Conservation (phyloP, 805 yeast species). For the Ogataea kodamae region DNA sequence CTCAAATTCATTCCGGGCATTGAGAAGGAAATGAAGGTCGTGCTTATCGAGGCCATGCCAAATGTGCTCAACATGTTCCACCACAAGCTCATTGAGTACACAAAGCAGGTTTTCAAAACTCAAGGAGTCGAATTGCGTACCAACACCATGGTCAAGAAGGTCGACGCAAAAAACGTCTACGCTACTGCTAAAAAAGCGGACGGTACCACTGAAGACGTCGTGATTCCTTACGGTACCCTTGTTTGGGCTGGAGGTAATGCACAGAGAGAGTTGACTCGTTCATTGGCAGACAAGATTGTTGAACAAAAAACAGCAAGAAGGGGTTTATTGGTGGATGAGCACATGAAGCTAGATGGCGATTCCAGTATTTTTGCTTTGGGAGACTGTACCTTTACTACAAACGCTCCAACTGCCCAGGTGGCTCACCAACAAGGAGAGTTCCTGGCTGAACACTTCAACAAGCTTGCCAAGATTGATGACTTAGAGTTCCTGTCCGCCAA, state of each 20-base stretch:
- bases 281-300: conserved; percentile 62
- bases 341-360: conserved; percentile 76
- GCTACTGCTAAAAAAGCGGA: conserved; percentile 66
- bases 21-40: conserved; percentile 73
- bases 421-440: conserved; percentile 91
- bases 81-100: conserved; percentile 65
- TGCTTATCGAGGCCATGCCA: conserved; percentile 87
- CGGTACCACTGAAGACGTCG: conserved; percentile 54
- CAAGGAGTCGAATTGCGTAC: conserved; percentile 70
- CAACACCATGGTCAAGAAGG: conserved; percentile 84
- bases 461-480: conserved; percentile 57
- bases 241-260: conserved; percentile 98
- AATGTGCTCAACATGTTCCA: conserved; percentile 76
- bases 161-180: conserved; percentile 61
- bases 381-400: conserved; percentile 87
- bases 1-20: conserved; percentile 83
- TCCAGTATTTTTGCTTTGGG: conserved; percentile 81
- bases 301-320: conserved; percentile 82
- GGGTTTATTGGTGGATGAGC: conserved; percentile 81
- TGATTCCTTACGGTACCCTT: conserved; percentile 81
- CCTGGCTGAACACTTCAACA: conserved; percentile 68
- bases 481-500: conserved; percentile 43
- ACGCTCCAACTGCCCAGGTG: conserved; percentile 95
- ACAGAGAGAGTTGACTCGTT: conserved; percentile 68
- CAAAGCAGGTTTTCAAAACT: conserved; percentile 67